Conservation (phyloP, 768 basidiomycete genomes). For the Russula dissimulans region DNA sequence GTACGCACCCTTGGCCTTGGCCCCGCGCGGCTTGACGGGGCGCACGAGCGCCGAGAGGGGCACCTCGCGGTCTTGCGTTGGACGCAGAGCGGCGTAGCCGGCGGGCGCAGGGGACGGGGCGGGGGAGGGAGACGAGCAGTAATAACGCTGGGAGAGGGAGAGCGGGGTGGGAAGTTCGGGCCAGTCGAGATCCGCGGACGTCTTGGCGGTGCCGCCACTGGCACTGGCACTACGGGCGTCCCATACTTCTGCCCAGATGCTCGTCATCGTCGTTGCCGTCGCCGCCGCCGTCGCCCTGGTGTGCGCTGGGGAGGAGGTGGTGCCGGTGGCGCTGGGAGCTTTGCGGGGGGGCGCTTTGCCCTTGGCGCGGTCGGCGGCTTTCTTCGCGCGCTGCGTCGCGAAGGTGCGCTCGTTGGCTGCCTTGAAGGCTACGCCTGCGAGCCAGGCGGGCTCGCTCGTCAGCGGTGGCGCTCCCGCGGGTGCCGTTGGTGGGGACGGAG, state of each 20-base stretch:
- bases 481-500: background rate
- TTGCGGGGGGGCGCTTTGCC: constrained; percentile 1
- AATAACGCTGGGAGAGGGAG: background rate
- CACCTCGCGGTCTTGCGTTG: constrained; percentile 20
- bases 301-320: background rate
- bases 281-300: background rate
- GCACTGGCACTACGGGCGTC: background rate
- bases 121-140: background rate
- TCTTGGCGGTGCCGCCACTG: background rate
- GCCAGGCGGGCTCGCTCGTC: constrained; percentile 5
- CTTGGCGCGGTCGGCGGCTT: constrained; percentile 19
- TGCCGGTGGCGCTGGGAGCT: background rate
- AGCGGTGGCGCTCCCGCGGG: too few species aligned
- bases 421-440: constrained; percentile 10
- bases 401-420: constrained; percentile 8
- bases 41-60: constrained; percentile 22
- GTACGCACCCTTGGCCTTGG: constrained; percentile 34
- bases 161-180: constrained; percentile 5
- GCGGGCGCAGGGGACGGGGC: background rate
- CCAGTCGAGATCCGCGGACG: constrained; percentile 4
- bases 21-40: constrained; percentile 17
- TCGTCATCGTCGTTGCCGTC: background rate
- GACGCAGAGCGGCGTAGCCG: background rate
- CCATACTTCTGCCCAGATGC: constrained; percentile 10
- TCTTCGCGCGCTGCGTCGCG: constrained; percentile 16